phyloP scores from a whole-genome alignment of 306 rosid genomes.

The Trifolium dubium region DNA sequence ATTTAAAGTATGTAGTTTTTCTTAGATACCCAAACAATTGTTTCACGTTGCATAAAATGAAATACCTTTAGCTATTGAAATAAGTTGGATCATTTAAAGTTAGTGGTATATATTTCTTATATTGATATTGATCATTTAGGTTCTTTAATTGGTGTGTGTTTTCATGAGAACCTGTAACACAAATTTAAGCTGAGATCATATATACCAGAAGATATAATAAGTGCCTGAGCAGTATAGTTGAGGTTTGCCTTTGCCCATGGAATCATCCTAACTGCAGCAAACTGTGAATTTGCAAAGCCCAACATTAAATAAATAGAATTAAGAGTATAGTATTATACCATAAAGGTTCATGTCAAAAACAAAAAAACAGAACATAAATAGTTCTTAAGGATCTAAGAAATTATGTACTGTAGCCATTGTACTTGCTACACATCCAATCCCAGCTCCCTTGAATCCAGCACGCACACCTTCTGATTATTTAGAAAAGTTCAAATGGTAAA shows the following conservation, averaged over 20 bases:
- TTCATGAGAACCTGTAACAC: not conserved
- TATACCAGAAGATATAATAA: slow-evolving; percentile 77
- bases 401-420: slow-evolving; percentile 77
- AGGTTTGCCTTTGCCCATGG: slow-evolving; percentile 98
- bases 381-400: not conserved
- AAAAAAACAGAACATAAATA: not conserved
- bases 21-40: slow-evolving; percentile 8
- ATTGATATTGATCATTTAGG: too few species aligned
- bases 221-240: slow-evolving; percentile 89
- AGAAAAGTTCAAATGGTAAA: slow-evolving; percentile 20
- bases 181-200: slow-evolving; percentile 31
- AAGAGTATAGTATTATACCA: not conserved
- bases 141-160: too few species aligned
- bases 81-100: not conserved
- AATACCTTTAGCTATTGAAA: not conserved
- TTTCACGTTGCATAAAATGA: not conserved
- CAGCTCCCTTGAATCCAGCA: slow-evolving; percentile 79
- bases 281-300: slow-evolving; percentile 47
- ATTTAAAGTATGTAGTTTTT: slow-evolving; percentile 26
- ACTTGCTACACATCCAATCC: slow-evolving; percentile 56
- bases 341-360: not conserved
- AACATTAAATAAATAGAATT: not conserved
- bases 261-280: slow-evolving; percentile 70
- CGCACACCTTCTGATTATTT: slow-evolving; percentile 76
- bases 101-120: too few species aligned